These are phyloP conservation scores for Ustilago bromivora DNA, from an alignment of 1,284 basidiomycete species.

Conservation along the genomic window DNA sequence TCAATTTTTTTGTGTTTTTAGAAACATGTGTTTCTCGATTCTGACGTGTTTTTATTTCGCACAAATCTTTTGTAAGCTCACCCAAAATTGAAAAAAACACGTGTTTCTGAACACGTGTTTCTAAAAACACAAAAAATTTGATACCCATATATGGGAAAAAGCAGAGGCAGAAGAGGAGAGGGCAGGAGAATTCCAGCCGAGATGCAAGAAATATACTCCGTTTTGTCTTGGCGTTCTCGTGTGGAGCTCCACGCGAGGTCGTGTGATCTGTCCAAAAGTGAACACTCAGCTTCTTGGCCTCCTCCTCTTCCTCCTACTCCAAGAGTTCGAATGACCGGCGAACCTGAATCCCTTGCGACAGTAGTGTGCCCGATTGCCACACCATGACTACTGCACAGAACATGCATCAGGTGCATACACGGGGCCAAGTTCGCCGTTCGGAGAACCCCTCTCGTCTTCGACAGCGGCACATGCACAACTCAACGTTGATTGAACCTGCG, in stretches of 20 bases:
- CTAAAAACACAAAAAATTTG: too few relatives aligned
- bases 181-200: slow-evolving; percentile 7
- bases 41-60: too few relatives aligned
- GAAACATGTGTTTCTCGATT: too few relatives aligned
- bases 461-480: background rate
- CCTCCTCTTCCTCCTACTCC: too few relatives aligned
- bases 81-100: too few relatives aligned
- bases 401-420: background rate
- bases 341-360: too few relatives aligned
- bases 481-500: slow-evolving; percentile 3
- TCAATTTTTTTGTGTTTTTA: too few relatives aligned
- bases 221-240: slow-evolving; percentile 5
- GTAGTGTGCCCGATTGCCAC: too few relatives aligned
- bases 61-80: too few relatives aligned
- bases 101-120: too few relatives aligned
- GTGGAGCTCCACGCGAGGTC: slow-evolving; percentile 6
- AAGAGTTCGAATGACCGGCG: too few relatives aligned
- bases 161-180: background rate
- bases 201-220: slow-evolving; percentile 9
- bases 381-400: background rate
- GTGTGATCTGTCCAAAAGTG: background rate
- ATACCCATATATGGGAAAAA: background rate
- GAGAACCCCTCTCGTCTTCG: background rate
- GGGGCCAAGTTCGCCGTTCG: background rate
- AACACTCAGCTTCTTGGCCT: too few relatives aligned